phyloP scores from a whole-genome alignment of 2,329 filamentous ascomycete species.

The Fusarium odoratissimum region DNA sequence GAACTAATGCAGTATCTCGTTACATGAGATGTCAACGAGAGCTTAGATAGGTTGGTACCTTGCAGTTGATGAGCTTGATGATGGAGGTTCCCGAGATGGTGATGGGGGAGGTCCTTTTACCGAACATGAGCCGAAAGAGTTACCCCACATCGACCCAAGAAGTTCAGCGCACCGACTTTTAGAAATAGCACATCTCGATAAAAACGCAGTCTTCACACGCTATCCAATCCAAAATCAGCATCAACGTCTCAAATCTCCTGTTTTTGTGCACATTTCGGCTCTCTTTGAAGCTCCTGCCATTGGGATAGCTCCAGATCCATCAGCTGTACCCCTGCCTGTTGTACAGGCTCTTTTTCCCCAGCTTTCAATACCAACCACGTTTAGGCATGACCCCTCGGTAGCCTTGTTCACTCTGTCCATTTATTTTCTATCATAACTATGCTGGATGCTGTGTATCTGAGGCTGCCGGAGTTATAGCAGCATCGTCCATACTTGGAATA shows the following conservation, averaged over 20 bases:
- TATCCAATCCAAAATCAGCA: conserved; percentile 33
- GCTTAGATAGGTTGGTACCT: background rate
- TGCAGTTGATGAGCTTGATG: background rate
- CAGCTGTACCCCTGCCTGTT: conserved; percentile 19
- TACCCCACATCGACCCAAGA: conserved; percentile 54
- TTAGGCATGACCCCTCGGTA: conserved; percentile 57
- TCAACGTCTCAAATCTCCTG: conserved; percentile 16
- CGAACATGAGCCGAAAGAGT: conserved; percentile 26
- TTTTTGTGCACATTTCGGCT: conserved; percentile 6
- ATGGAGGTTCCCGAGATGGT: background rate
- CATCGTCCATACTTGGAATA: conserved; percentile 43
- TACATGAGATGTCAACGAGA: background rate
- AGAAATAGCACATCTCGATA: conserved; percentile 50
- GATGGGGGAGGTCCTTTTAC: conserved; percentile 8
- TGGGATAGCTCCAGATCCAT: conserved; percentile 19
- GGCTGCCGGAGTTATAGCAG: conserved; percentile 60
- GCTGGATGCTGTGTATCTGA: conserved; percentile 55
- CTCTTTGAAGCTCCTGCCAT: background rate
- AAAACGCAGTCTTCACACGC: conserved; percentile 50
- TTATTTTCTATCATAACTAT: conserved; percentile 51
- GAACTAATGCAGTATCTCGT: background rate
- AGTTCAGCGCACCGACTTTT: conserved; percentile 55
- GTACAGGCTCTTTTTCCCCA: conserved; percentile 30
- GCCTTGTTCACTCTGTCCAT: conserved; percentile 51
- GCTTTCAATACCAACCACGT: conserved; percentile 31